Percentiles rank a stretch among this genome's conserved stretches.
Evolutionary conservation across 352 stramenopile species (phyloP).

Genomic region (Pythium pyrilobum): DNA sequence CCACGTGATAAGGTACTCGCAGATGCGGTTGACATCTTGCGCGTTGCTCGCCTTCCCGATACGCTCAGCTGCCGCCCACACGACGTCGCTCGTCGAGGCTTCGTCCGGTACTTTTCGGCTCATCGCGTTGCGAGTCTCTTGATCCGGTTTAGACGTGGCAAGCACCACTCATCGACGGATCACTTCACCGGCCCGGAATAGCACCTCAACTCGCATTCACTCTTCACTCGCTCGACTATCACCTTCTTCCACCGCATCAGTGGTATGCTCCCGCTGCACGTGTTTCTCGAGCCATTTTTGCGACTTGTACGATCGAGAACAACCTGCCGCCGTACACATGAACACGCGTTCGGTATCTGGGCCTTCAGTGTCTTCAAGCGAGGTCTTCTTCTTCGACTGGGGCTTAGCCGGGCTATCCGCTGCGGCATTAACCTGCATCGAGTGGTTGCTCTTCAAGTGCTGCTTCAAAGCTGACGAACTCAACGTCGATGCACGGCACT

Average conservation of each 20-base stretch:
- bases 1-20: conserved; percentile 59
- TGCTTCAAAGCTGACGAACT: conserved; percentile 13
- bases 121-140: conserved; percentile 1
- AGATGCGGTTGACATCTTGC: conserved; percentile 47
- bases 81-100: conserved; percentile 29
- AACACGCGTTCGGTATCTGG: not conserved
- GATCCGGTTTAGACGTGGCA: no score
- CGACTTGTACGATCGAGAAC: conserved; percentile 13
- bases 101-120: conserved; percentile 16
- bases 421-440: not conserved
- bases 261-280: not conserved
- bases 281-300: conserved; percentile 18
- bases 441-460: not conserved
- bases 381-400: no score
- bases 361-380: not conserved
- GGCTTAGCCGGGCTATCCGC: no score
- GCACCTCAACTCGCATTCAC: not conserved
- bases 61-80: conserved; percentile 48
- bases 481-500: conserved; percentile 7
- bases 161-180: no score
- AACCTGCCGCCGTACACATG: conserved; percentile 3
- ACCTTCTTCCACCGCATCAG: not conserved
- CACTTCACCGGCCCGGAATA: conserved; percentile 3
- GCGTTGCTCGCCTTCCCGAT: conserved; percentile 46
- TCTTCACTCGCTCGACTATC: not conserved